phyloP scores from a whole-genome alignment of 1,284 basidiomycete genomes.

The Ceraceosorus guamensis region DNA sequence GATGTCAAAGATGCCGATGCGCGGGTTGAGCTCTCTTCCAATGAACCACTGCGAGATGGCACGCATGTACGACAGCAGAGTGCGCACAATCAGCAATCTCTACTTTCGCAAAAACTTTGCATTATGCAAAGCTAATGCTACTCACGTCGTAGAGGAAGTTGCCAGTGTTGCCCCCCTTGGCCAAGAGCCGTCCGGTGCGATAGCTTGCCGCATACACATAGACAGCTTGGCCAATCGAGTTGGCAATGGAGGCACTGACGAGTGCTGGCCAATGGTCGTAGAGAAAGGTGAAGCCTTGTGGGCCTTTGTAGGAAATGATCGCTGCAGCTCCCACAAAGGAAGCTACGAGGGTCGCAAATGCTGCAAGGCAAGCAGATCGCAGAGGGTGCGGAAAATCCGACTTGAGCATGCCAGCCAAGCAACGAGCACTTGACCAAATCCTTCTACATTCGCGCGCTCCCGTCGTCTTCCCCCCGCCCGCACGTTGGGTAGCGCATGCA shows the following conservation, averaged over 20 bases:
- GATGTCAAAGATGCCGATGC: slow-evolving; percentile 78
- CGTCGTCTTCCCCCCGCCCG: background rate
- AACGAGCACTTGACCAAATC: background rate
- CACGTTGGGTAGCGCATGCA: background rate
- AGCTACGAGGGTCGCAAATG: slow-evolving; percentile 71
- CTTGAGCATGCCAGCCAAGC: too few species aligned
- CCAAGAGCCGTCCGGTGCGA: slow-evolving; percentile 60
- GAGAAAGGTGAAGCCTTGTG: slow-evolving; percentile 74
- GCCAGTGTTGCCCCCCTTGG: slow-evolving; percentile 84
- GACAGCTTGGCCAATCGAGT: slow-evolving; percentile 61
- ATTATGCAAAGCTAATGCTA: slow-evolving; percentile 8
- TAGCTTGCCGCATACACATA: slow-evolving; percentile 71
- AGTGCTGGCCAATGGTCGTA: slow-evolving; percentile 90
- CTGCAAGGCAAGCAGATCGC: slow-evolving; percentile 53
- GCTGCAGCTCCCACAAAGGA: slow-evolving; percentile 57
- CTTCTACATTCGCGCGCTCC: background rate
- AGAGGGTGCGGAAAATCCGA: too few species aligned
- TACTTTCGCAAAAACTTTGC: background rate
- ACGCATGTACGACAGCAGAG: background rate
- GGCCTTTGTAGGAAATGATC: slow-evolving; percentile 65
- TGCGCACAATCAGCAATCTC: too few species aligned
- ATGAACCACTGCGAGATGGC: slow-evolving; percentile 73
- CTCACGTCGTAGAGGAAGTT: slow-evolving; percentile 83
- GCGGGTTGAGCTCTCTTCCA: slow-evolving; percentile 87
- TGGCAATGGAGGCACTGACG: slow-evolving; percentile 71